Conservation (phyloP, 2,329 filamentous ascomycete species). For the Fusarium verrucosum region DNA sequence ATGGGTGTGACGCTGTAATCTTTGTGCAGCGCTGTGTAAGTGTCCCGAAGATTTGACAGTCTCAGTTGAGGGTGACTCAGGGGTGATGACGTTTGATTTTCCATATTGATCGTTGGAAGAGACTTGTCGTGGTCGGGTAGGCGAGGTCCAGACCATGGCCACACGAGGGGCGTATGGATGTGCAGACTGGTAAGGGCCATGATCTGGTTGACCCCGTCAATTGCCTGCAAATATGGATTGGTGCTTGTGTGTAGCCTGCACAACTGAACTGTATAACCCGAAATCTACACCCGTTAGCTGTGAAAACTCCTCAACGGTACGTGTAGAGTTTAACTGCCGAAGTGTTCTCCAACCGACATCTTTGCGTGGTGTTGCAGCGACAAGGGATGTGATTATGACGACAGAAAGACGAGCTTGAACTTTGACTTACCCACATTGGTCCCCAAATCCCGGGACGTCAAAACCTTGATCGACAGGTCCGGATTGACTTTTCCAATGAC, state of each 20-base stretch:
- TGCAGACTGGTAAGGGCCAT: slow-evolving; percentile 35
- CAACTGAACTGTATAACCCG: slow-evolving; percentile 77
- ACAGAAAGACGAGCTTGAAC: slow-evolving; percentile 11
- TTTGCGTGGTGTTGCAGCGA: background rate
- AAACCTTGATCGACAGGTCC: slow-evolving; percentile 76
- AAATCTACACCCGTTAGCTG: slow-evolving; percentile 67
- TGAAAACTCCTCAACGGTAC: background rate
- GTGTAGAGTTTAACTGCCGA: background rate
- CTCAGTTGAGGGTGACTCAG: slow-evolving; percentile 5
- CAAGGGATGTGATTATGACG: slow-evolving; percentile 29
- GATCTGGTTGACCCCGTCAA: slow-evolving; percentile 48
- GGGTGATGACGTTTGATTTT: slow-evolving; percentile 17
- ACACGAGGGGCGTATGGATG: slow-evolving; percentile 46
- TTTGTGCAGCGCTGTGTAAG: slow-evolving; percentile 1
- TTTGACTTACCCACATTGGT: slow-evolving; percentile 69
- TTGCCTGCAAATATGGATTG: slow-evolving; percentile 76
- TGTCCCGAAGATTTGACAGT: slow-evolving; percentile 15
- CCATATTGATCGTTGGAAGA: slow-evolving; percentile 4
- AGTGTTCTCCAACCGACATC: background rate
- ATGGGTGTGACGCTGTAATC: slow-evolving; percentile 1
- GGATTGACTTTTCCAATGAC: slow-evolving; percentile 82
- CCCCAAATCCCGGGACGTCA: slow-evolving; percentile 76
- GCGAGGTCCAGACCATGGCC: slow-evolving; percentile 53
- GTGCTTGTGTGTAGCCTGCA: slow-evolving; percentile 84
- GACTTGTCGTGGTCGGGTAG: slow-evolving; percentile 10